Base-by-base conservation (phyloP, 495 filamentous ascomycete genomes). In the Bacidia gigantensis region DNA sequence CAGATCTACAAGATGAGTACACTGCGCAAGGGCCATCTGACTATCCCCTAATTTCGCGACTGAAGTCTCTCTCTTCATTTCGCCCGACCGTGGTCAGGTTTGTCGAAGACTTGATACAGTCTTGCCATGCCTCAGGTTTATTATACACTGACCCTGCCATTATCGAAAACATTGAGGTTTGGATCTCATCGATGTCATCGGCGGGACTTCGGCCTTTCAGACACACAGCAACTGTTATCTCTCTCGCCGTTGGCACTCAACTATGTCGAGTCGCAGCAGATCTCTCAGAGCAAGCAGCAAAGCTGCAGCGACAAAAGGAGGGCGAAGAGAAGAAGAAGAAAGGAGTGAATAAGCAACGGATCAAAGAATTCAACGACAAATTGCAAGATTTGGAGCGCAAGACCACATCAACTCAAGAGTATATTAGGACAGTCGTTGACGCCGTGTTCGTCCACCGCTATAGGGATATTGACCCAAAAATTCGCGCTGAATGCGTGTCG, bases 361-460 rank as follows among this genome's bases (percentile, higher is more conserved):
- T 86, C 32, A 72, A 76, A 40, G 77, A 79, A 2, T 79, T 94
- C 9, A 74, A 89, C 49, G 71, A 73, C 29, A 78, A 77, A 46
- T 71, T 88, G 20, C 72, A 82, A 20, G 77, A 88, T 29, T 77
- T 77, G 17, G 78, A 83, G 49, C 61, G 77, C 50, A 82, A 78
- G 55, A 73, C 81, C 17, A 67, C 83, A 26, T 67, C 71, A 2
- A 70, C 87, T 45, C 78, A 89, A 56, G 72, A 70, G 1, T 74
- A 79, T 49, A 77, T 95, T 43, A 81, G 81, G 53, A 84, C 90
- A 58, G 81, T 86, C 49, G 89, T 96, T 56, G 84, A 95, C 51
- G 83, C 85, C 10, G 80, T 96, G 24, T 98, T 92, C 58, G 81
- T 95, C 25, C 89, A 97, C 64, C 84, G 92, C 23, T 97, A 96